Base-by-base conservation (phyloP, 1,139 yeast species). In the Hyphopichia wangnamkhiaoensis region DNA sequence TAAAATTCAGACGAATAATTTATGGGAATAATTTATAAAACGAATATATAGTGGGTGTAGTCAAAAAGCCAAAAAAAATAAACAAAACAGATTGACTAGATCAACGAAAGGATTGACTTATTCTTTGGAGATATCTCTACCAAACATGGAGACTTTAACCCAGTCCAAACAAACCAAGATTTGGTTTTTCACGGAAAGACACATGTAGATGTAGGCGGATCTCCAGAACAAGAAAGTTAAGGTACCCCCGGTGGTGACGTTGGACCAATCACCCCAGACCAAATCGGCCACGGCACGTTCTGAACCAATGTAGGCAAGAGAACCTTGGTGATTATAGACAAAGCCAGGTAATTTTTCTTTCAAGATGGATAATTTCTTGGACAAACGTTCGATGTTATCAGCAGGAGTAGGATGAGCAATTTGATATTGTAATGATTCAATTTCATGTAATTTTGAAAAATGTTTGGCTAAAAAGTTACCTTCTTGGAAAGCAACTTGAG, bases 401-500 rank as follows among this genome's bases (percentile, higher is more conserved):
- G 52, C 52, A 12, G 65, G 57, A 15, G 49, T 34, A 8, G 66
- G 65, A 47, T 65, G 50, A 33, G 57, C 51, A 37, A 72, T 50
- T 44, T 61, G 56, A 50, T 65, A 63, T 55, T 83, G 75, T 46
- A 84, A 63, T 34, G 78, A 71, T 47, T 84, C 90, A 43, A 87
- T 76, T 51, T 80, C 78, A 56, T 89, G 84, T 52, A 84, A 69
- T 54, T 75, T 80, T 64, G 78, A 77, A 64, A 91, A 84, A 48
- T 80, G 78, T 29, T 73, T 71, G 37, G 93, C 94, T 52, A 91
- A 79, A 67, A 80, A 91, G 47, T 76, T 74, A 58, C 96, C 97
- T 68, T 90, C 93, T 72, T 91, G 97, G 71, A 89, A 84, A 34
- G 98, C 98, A 44, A 90, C 97, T 74, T 91, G 97, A 35, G 96